These are phyloP conservation scores for Septoria petroselini DNA, from an alignment of 2,329 filamentous ascomycete species.

Conservation along the genomic window DNA sequence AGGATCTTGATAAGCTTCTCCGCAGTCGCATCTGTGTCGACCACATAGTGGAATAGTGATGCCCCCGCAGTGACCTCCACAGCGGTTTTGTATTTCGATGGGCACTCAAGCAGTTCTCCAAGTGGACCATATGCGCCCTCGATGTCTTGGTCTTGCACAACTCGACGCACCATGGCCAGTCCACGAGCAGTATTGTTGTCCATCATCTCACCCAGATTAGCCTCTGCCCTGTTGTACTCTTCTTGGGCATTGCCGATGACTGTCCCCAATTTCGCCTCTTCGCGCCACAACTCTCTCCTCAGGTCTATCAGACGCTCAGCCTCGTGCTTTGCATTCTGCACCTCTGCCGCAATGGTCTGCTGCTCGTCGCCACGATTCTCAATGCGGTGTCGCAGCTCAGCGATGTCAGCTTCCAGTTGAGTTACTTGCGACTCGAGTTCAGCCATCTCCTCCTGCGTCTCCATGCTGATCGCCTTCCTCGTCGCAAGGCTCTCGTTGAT, in stretches of 20 bases:
- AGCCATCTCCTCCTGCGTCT: slow-evolving; percentile 77
- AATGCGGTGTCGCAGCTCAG: slow-evolving; percentile 66
- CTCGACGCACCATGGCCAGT: slow-evolving; percentile 76
- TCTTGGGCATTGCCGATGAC: slow-evolving; percentile 71
- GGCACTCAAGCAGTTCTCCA: slow-evolving; percentile 75
- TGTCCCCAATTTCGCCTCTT: slow-evolving; percentile 82
- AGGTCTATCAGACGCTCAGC: slow-evolving; percentile 80
- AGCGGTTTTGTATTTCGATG: slow-evolving; percentile 15
- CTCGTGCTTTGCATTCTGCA: slow-evolving; percentile 72
- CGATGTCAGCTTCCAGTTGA: slow-evolving; percentile 69
- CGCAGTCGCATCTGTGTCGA: slow-evolving; percentile 86
- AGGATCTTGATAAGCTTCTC: slow-evolving; percentile 76
- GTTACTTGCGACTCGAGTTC: slow-evolving; percentile 69
- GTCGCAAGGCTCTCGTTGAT: slow-evolving; percentile 71
- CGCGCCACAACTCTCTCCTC: slow-evolving; percentile 79
- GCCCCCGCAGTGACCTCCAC: slow-evolving; percentile 66
- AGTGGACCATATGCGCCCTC: slow-evolving; percentile 88
- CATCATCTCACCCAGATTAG: slow-evolving; percentile 77
- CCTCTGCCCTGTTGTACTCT: slow-evolving; percentile 74
- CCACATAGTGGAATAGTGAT: slow-evolving; percentile 92
- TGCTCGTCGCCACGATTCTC: slow-evolving; percentile 76
- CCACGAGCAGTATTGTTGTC: slow-evolving; percentile 84
- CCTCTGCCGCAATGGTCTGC: slow-evolving; percentile 67
- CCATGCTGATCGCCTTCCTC: slow-evolving; percentile 79
- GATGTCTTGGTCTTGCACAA: slow-evolving; percentile 76